phyloP scores from a whole-genome alignment of 2,329 filamentous ascomycete genomes.

The Ophiocordyceps sinensis region DNA sequence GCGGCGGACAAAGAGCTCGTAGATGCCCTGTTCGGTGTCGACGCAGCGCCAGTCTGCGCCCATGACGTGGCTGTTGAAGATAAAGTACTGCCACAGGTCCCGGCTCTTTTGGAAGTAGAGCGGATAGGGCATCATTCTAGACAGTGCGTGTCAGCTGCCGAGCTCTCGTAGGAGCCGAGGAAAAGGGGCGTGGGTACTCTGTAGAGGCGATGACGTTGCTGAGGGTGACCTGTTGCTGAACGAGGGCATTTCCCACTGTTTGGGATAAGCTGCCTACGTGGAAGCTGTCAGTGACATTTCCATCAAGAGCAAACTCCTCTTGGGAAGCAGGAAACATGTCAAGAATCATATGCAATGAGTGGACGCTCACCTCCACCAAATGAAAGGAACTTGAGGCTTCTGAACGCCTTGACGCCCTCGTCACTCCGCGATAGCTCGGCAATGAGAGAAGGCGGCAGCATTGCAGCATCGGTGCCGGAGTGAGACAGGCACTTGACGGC shows the following conservation, averaged over 20 bases:
- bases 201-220: conserved; percentile 25
- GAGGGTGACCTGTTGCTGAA: conserved; percentile 17
- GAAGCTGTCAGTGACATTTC: background rate
- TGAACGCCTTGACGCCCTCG: conserved; percentile 14
- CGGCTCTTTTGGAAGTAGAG: conserved; percentile 15
- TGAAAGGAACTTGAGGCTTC: conserved; percentile 16
- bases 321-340: conserved; percentile 1
- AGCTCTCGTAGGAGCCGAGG: background rate
- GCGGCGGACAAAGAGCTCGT: conserved; percentile 14
- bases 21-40: conserved; percentile 1
- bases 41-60: conserved; percentile 23
- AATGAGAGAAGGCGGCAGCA: conserved; percentile 24
- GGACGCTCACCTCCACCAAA: conserved; percentile 25
- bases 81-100: conserved; percentile 26
- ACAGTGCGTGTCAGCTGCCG: background rate
- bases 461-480: conserved; percentile 10
- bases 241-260: conserved; percentile 21
- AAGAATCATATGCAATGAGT: too few species aligned
- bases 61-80: conserved; percentile 21
- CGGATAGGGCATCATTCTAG: conserved; percentile 19
- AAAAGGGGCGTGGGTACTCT: conserved; percentile 22
- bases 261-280: conserved; percentile 18
- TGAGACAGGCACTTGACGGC: conserved; percentile 16
- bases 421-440: conserved; percentile 25
- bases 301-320: rapidly evolving